phyloP scores from a whole-genome alignment of 306 rosid genomes.

The Myrica gale region DNA sequence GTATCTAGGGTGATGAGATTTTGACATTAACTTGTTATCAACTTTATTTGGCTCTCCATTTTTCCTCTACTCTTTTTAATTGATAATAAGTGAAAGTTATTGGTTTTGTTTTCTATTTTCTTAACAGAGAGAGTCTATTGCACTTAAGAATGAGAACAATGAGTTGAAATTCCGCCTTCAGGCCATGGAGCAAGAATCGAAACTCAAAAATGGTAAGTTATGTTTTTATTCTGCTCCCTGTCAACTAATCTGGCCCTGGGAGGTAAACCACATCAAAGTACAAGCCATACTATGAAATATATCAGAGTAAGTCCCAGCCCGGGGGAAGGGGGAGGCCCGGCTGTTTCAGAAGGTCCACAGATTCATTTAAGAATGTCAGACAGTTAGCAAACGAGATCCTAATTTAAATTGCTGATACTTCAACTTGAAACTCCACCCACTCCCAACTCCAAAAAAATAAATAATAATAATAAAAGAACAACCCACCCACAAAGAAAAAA shows the following conservation, averaged over 20 bases:
- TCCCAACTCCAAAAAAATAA: too few relatives aligned
- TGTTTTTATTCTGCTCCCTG: slow-evolving; percentile 22
- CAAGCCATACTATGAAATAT: too few relatives aligned
- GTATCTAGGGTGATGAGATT: slow-evolving; percentile 29
- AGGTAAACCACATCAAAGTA: too few relatives aligned
- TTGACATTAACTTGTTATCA: slow-evolving; percentile 18
- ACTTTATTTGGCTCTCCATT: not conserved
- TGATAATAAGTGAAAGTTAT: slow-evolving; percentile 14
- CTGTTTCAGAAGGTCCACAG: too few relatives aligned
- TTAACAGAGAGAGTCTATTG: slow-evolving; percentile 54
- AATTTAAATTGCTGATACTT: not conserved
- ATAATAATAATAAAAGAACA: too few relatives aligned
- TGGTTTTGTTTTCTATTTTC: slow-evolving; percentile 21
- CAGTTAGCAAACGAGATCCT: not conserved
- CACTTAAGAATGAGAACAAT: slow-evolving; percentile 59
- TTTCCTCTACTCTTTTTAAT: not conserved
- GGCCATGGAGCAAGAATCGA: slow-evolving; percentile 80
- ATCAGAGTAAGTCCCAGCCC: too few relatives aligned
- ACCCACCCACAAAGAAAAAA: not conserved
- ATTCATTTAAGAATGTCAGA: too few relatives aligned
- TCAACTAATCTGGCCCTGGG: not conserved
- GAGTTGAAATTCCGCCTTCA: slow-evolving; percentile 86
- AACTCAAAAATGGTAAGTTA: slow-evolving; percentile 72
- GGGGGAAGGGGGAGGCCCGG: too few relatives aligned
- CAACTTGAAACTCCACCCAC: not conserved